Evolutionary conservation across 768 basidiomycete species (phyloP).

Genomic region (Saitozyma podzolica): DNA sequence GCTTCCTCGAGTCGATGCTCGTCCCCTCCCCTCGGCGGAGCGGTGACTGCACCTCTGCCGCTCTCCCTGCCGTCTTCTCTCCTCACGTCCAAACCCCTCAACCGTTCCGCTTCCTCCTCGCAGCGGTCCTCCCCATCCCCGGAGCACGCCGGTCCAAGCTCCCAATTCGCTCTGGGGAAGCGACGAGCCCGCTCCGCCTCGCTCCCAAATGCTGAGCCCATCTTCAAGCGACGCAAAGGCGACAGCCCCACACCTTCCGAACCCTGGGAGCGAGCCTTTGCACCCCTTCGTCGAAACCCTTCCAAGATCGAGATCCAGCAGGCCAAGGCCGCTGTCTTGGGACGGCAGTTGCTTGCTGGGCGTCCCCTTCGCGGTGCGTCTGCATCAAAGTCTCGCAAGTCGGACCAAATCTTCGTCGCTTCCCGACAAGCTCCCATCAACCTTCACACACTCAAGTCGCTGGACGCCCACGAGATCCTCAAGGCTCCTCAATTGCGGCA

Average conservation of each 20-base stretch:
- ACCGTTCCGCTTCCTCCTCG: conserved; percentile 21
- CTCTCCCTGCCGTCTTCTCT: conserved; percentile 22
- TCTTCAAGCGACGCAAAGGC: conserved; percentile 26
- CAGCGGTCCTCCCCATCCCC: conserved; percentile 6
- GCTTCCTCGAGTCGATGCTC: conserved; percentile 21
- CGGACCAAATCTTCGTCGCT: conserved; percentile 21
- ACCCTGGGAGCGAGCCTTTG: conserved; percentile 16
- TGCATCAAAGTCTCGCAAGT: neutral
- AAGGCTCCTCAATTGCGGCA: conserved; percentile 89
- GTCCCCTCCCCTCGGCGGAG: conserved; percentile 5
- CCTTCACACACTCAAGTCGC: conserved; percentile 74
- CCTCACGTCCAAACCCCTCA: conserved; percentile 39
- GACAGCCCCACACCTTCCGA: conserved; percentile 30
- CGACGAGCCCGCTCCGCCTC: conserved; percentile 22
- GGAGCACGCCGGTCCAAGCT: conserved; percentile 1
- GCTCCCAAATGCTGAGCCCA: conserved; percentile 21
- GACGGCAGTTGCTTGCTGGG: conserved; percentile 15
- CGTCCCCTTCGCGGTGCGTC: neutral
- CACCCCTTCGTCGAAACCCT: conserved; percentile 2
- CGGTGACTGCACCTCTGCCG: neutral
- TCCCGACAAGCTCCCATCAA: conserved; percentile 69
- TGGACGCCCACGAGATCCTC: conserved; percentile 81
- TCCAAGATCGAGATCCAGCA: conserved; percentile 21
- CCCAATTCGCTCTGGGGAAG: conserved; percentile 7
- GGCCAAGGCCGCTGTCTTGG: conserved; percentile 20